phyloP scores from a whole-genome alignment of 108 stramenopile species.

The Stephanodiscus minutulus region DNA sequence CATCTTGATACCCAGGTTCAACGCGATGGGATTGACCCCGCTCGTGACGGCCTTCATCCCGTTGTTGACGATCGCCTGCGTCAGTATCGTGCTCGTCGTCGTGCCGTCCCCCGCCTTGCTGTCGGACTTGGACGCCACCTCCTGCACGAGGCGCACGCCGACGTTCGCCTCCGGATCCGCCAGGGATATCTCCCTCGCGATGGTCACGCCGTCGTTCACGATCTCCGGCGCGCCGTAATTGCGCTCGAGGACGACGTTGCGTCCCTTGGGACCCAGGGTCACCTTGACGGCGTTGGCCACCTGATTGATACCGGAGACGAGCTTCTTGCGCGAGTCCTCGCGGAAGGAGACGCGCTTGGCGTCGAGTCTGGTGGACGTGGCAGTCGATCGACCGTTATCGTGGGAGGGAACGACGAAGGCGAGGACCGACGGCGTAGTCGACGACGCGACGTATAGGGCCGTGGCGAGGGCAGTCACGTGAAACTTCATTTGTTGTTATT shows the following conservation, averaged over 20 bases:
- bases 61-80: slow-evolving; percentile 95
- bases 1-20: slow-evolving; percentile 89
- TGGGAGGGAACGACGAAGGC: slow-evolving; percentile 23
- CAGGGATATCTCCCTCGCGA: slow-evolving; percentile 88
- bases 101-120: slow-evolving; percentile 97
- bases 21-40: slow-evolving; percentile 93
- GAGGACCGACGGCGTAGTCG: slow-evolving; percentile 19
- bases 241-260: slow-evolving; percentile 96
- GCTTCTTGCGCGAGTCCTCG: slow-evolving; percentile 87
- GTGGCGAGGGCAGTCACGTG: slow-evolving; percentile 21
- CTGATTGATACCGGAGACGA: slow-evolving; percentile 92
- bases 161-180: slow-evolving; percentile 92
- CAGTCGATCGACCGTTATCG: neutral
- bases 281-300: slow-evolving; percentile 98
- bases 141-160: slow-evolving; percentile 91
- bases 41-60: slow-evolving; percentile 92
- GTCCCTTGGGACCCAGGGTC: slow-evolving; percentile 96
- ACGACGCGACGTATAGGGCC: neutral
- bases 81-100: slow-evolving; percentile 96
- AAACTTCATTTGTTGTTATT: slow-evolving; percentile 58
- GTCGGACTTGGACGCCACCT: slow-evolving; percentile 96
- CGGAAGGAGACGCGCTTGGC: slow-evolving; percentile 89
- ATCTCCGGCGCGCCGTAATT: slow-evolving; percentile 97
- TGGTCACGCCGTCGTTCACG: slow-evolving; percentile 97
- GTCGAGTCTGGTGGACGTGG: slow-evolving; percentile 24